Percentiles rank a stretch among this genome's conserved stretches.
Evolutionary conservation across 2,329 filamentous ascomycete genomes (phyloP).

Genomic region (Cryphonectria nitschkei): DNA sequence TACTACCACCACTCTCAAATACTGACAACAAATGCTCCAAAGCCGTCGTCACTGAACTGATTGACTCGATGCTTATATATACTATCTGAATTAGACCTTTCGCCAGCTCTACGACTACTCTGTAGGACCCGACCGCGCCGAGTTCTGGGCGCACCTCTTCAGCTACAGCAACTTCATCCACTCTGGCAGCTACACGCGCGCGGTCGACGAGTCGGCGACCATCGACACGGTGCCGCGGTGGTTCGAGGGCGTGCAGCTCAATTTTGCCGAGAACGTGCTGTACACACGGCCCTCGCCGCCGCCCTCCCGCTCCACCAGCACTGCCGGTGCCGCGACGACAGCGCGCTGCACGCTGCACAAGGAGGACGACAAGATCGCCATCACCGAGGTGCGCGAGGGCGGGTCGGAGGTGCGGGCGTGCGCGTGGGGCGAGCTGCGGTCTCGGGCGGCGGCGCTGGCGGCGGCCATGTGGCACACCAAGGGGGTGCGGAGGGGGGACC

Average conservation of each 20-base stretch:
- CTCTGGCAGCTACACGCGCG: constrained; percentile 58
- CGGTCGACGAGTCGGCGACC: constrained; percentile 70
- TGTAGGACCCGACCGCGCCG: constrained; percentile 54
- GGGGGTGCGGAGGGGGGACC: constrained; percentile 72
- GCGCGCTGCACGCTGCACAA: constrained; percentile 61
- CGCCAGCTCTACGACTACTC: constrained; percentile 73
- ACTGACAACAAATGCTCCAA: neutral
- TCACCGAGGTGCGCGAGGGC: constrained; percentile 75
- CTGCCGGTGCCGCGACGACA: constrained; percentile 38
- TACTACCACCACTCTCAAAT: neutral
- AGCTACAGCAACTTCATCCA: constrained; percentile 64
- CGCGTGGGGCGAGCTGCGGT: constrained; percentile 70
- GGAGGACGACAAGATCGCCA: constrained; percentile 70
- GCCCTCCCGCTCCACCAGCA: too few relatives aligned
- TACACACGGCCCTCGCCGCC: constrained; percentile 52
- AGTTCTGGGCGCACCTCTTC: constrained; percentile 71
- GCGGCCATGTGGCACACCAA: constrained; percentile 64
- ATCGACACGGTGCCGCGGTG: constrained; percentile 75
- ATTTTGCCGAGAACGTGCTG: constrained; percentile 81
- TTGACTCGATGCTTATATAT: neutral
- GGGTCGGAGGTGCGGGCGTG: constrained; percentile 58
- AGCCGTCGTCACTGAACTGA: neutral
- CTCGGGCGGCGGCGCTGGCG: constrained; percentile 60
- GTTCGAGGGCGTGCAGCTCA: constrained; percentile 76
- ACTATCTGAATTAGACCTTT: constrained; percentile 56